Conservation (phyloP, 2,329 filamentous ascomycete genomes). For the Pestalotiopsis sp. region DNA sequence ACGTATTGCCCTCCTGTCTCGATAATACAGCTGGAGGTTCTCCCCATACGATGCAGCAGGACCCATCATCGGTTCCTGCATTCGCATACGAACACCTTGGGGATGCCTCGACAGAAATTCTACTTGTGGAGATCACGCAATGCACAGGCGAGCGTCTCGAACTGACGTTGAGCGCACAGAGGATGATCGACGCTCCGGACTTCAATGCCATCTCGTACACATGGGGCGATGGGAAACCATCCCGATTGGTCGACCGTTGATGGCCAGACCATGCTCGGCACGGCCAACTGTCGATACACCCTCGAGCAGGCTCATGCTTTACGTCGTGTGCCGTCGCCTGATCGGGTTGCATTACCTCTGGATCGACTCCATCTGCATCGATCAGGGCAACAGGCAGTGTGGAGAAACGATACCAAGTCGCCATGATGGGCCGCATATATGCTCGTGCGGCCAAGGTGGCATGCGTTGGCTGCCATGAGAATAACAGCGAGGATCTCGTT, state of each 20-base stretch:
- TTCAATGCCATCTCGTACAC: background rate
- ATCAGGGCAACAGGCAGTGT: background rate
- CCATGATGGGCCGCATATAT: background rate
- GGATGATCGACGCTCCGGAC: background rate
- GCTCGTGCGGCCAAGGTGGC: background rate
- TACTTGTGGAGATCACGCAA: background rate
- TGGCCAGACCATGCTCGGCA: background rate
- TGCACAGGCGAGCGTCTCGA: background rate
- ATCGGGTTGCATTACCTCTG: background rate
- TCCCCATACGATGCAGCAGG: background rate
- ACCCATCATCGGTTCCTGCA: background rate
- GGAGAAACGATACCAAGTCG: background rate
- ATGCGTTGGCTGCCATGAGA: background rate
- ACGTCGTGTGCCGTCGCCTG: background rate
- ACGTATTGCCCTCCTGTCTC: no score
- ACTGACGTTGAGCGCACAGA: background rate
- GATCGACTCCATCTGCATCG: background rate
- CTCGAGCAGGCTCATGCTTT: background rate
- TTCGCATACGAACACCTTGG: background rate
- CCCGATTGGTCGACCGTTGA: background rate
- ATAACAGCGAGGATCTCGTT: background rate
- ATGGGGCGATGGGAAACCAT: background rate
- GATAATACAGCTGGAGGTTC: no score
- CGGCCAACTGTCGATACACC: background rate
- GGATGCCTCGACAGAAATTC: background rate